A percentile compares a stretch with the other conserved stretches of the same genome.
Conservation (phyloP, 495 filamentous ascomycete genomes). For the Eremomyces bilateralis region DNA sequence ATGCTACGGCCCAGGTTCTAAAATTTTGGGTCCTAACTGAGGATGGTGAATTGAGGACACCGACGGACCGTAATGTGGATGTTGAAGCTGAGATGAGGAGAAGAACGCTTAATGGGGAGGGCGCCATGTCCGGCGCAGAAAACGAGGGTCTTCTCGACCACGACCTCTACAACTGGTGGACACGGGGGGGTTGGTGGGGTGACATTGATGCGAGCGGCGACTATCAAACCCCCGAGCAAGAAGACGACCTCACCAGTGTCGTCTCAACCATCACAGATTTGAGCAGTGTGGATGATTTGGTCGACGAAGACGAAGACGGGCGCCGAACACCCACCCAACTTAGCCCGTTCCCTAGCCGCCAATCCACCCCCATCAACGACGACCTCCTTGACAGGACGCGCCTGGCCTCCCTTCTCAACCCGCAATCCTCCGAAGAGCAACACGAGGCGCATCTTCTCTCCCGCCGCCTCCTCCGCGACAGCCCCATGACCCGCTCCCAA, state of each 20-base stretch:
- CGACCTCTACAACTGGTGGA: constrained; percentile 63
- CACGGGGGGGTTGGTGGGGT: constrained; percentile 60
- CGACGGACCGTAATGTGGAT: constrained; percentile 41
- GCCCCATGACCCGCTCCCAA: constrained; percentile 61
- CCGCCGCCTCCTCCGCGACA: constrained; percentile 45
- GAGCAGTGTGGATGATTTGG: constrained; percentile 16
- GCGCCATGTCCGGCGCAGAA: constrained; percentile 8
- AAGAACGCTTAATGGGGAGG: constrained; percentile 19
- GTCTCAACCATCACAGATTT: constrained; percentile 33
- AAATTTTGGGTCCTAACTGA: constrained; percentile 40
- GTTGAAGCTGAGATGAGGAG: constrained; percentile 54
- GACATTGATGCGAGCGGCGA: constrained; percentile 54
- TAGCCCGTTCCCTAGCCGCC: constrained; percentile 16
- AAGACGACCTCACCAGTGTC: constrained; percentile 61
- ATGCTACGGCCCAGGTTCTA: constrained; percentile 14
- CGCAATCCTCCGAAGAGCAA: constrained; percentile 50
- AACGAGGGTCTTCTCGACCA: constrained; percentile 48
- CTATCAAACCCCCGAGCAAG: constrained; percentile 31
- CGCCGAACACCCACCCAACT: constrained; percentile 56
- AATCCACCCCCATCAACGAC: constrained; percentile 34
- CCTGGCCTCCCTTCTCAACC: constrained; percentile 67
- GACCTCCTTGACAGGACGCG: constrained; percentile 36
- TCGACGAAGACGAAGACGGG: constrained; percentile 22
- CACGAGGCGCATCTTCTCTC: constrained; percentile 67
- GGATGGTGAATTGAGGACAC: constrained; percentile 32